Evolutionary conservation across 225 moss, liverwort and hornwort genomes (phyloP).

Genomic region (Lunularia cruciata): DNA sequence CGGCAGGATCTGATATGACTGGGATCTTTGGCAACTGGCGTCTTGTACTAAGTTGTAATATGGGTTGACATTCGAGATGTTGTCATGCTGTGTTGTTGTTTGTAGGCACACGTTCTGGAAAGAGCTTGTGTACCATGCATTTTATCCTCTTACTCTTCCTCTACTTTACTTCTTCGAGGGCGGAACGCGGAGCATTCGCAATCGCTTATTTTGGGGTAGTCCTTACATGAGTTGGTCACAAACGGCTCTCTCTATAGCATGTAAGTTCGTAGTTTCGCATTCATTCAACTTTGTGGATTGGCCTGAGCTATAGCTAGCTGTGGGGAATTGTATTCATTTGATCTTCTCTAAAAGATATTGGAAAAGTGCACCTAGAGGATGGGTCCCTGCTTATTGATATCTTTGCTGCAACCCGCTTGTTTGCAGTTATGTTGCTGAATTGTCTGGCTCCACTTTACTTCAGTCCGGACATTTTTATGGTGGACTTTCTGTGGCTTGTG

Average conservation of each 20-base stretch:
- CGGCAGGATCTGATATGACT: too few species aligned
- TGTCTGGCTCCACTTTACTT: slow-evolving; percentile 53
- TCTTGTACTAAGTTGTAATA: too few species aligned
- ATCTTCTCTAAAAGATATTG: background rate
- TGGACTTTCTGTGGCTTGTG: slow-evolving; percentile 67
- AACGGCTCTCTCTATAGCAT: slow-evolving; percentile 60
- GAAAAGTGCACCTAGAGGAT: background rate
- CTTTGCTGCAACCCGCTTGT: background rate
- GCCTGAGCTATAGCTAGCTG: background rate
- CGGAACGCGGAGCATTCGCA: slow-evolving; percentile 59
- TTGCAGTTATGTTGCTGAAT: slow-evolving; percentile 80
- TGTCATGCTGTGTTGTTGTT: background rate
- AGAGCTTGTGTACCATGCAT: slow-evolving; percentile 68
- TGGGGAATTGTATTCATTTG: too few species aligned
- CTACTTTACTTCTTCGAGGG: slow-evolving; percentile 76
- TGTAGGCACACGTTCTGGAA: slow-evolving; percentile 71
- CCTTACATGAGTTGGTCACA: slow-evolving; percentile 36
- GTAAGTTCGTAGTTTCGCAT: slow-evolving; percentile 70
- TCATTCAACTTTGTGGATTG: too few species aligned
- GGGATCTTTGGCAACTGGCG: too few species aligned
- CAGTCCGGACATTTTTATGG: slow-evolving; percentile 76
- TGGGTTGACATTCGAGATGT: too few species aligned
- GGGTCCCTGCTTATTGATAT: background rate
- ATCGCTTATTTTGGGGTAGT: slow-evolving; percentile 76
- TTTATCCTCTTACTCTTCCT: slow-evolving; percentile 79